phyloP scores from a whole-genome alignment of 441 rosid species.

The Populus hybrid region DNA sequence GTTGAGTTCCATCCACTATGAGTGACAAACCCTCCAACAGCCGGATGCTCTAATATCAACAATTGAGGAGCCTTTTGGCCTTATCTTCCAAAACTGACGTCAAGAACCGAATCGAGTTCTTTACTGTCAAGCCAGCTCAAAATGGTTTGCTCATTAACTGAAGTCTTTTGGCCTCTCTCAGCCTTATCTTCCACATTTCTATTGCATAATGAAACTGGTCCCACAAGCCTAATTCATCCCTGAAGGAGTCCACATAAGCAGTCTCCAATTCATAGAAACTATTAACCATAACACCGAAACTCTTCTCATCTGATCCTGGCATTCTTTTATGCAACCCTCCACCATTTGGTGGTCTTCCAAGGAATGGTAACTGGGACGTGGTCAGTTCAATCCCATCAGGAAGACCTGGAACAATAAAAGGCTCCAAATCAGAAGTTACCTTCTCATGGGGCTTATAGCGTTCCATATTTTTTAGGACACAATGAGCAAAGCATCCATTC shows the following conservation, averaged over 20 bases:
- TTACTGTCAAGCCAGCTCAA: constrained; percentile 30
- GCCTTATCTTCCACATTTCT: constrained; percentile 22
- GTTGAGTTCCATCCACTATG: constrained; percentile 12
- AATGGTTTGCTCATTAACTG: constrained; percentile 14
- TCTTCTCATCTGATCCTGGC: background rate
- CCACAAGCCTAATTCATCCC: constrained; percentile 28
- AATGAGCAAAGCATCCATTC: constrained; percentile 30
- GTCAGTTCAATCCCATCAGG: constrained; percentile 18
- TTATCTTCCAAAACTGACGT: constrained; percentile 24
- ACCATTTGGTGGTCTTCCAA: background rate
- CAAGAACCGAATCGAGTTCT: constrained; percentile 28
- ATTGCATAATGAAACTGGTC: constrained; percentile 39
- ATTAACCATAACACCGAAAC: constrained; percentile 28
- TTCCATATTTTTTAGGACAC: constrained; percentile 18
- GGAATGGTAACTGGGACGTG: constrained; percentile 23
- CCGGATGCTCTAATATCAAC: constrained; percentile 28
- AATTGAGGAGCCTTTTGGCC: constrained; percentile 28
- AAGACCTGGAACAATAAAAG: constrained; percentile 29
- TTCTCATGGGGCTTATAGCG: constrained; percentile 25
- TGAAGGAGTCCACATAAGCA: constrained; percentile 12
- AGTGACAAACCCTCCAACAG: constrained; percentile 33
- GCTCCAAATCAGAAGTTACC: constrained; percentile 26
- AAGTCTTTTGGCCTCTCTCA: constrained; percentile 25
- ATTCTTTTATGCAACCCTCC: background rate
- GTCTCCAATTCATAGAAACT: constrained; percentile 31